phyloP scores from a whole-genome alignment of 352 stramenopile species.

The Globisporangium middletonii region DNA sequence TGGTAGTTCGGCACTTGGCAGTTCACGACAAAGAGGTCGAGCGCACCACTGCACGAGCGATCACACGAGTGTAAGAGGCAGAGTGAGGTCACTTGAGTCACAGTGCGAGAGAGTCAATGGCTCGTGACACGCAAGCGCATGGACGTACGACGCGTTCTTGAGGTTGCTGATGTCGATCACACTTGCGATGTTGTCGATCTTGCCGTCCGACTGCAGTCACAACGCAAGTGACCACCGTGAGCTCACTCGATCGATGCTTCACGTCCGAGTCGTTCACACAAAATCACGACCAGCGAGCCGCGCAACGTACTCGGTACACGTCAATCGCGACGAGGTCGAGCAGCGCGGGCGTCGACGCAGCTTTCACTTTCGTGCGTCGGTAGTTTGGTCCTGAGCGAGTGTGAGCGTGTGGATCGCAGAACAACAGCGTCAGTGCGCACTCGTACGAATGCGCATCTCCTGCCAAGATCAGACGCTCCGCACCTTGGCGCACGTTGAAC shows the following conservation, averaged over 20 bases:
- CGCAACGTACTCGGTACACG: conserved; percentile 46
- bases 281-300: not conserved
- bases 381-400: conserved; percentile 56
- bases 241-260: not conserved
- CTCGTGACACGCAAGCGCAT: not conserved
- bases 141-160: conserved; percentile 22
- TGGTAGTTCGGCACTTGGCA: conserved; percentile 82
- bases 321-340: conserved; percentile 64
- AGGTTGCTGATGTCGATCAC: conserved; percentile 53
- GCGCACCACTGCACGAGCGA: conserved; percentile 13
- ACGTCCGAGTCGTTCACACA: not conserved
- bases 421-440: too few relatives aligned
- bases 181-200: conserved; percentile 71
- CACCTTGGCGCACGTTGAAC: conserved; percentile 81
- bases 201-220: conserved; percentile 41
- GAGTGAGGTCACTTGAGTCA: not conserved
- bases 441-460: too few relatives aligned
- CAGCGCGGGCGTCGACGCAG: conserved; percentile 43
- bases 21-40: conserved; percentile 79
- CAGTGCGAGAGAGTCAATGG: not conserved
- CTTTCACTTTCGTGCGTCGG: conserved; percentile 68
- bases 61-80: not conserved
- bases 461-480: not conserved
- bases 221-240: not conserved
- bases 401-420: not conserved